Base-by-base conservation (phyloP, 169 alveolate species). In the Theileria orientalis region DNA sequence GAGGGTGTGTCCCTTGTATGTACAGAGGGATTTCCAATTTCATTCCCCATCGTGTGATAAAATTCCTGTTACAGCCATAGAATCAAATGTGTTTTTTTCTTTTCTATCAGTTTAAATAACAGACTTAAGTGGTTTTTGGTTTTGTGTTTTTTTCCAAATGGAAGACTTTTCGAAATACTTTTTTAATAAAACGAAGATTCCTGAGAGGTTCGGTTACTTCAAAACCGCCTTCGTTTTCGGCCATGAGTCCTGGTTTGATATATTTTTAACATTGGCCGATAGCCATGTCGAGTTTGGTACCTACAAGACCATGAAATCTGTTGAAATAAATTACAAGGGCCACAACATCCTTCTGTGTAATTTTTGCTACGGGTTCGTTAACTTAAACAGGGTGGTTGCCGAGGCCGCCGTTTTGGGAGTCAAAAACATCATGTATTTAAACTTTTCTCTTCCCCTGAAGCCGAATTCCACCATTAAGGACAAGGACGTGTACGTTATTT, bases 191-290 rank as follows among this genome's bases (percentile, higher is more conserved):
- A 49, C 60, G 1, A 49, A 49, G 3, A 49, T 49, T 13, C 60
- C 60, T 8, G n/a, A 29, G 2, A 61, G 74, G 74, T 33, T n/a
- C 49, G 74, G 68, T 32, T 70, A 32, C 27, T 52, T 61, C 83
- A 74, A 37, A n/a, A 66, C 67, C n/a, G 83, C 74, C 60, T 41
- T 74, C 54, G 52, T 74, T 1, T 74, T 70, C 59, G 83, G 83
- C 0, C 74, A 74, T 66, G 37, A 29, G 40, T 47, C 54, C 27
- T 72, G 83, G 29, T 74, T 74, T 42, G 69, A 62, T 8, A 40
- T 74, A 41, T 46, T 74, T 54, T 44, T 33, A 21, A 19, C 30
- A 1, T 21, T 61, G 32, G 67, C 57, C 7, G 57, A 40, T 0
- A 33, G 57, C 23, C 59, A 74, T 52, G 29, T 62, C 40, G 83